These are phyloP conservation scores for Nigrospora oryzae DNA, from an alignment of 2,329 filamentous ascomycete genomes.

Conservation along the genomic window DNA sequence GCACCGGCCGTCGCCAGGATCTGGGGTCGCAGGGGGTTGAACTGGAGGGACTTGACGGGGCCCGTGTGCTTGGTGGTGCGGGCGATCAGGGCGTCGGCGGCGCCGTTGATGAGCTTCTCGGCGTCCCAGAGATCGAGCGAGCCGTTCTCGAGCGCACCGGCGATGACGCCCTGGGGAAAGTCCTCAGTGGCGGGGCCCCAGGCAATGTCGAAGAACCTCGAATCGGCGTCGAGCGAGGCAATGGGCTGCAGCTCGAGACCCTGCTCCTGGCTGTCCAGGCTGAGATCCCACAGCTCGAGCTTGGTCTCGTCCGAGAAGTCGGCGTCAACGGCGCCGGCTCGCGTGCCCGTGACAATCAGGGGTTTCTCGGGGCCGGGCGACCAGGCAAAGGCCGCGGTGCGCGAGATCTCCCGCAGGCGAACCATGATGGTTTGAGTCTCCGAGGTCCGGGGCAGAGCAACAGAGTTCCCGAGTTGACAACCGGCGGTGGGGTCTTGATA, in stretches of 20 bases:
- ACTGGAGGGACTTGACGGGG: slow-evolving; percentile 88
- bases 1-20: slow-evolving; percentile 86
- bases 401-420: slow-evolving; percentile 88
- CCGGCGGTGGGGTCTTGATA: background rate
- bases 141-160: slow-evolving; percentile 90
- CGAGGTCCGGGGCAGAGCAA: slow-evolving; percentile 1
- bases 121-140: slow-evolving; percentile 92
- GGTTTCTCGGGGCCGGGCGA: slow-evolving; percentile 73
- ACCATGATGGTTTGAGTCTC: slow-evolving; percentile 58
- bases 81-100: slow-evolving; percentile 70
- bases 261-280: slow-evolving; percentile 66
- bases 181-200: slow-evolving; percentile 80
- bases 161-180: slow-evolving; percentile 79
- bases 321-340: slow-evolving; percentile 88
- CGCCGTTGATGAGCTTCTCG: slow-evolving; percentile 51
- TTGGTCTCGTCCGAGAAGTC: slow-evolving; percentile 98
- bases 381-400: slow-evolving; percentile 97
- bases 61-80: slow-evolving; percentile 85
- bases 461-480: slow-evolving; percentile 5
- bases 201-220: slow-evolving; percentile 96
- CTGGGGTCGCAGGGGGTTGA: slow-evolving; percentile 88
- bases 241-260: slow-evolving; percentile 79
- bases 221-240: slow-evolving; percentile 77
- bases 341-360: slow-evolving; percentile 84
- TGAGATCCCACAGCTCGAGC: slow-evolving; percentile 92